Percentiles rank a stretch among this genome's conserved stretches.
phyloP scores from a whole-genome alignment of 495 filamentous ascomycete genomes.

The Glutinoglossum americanum region DNA sequence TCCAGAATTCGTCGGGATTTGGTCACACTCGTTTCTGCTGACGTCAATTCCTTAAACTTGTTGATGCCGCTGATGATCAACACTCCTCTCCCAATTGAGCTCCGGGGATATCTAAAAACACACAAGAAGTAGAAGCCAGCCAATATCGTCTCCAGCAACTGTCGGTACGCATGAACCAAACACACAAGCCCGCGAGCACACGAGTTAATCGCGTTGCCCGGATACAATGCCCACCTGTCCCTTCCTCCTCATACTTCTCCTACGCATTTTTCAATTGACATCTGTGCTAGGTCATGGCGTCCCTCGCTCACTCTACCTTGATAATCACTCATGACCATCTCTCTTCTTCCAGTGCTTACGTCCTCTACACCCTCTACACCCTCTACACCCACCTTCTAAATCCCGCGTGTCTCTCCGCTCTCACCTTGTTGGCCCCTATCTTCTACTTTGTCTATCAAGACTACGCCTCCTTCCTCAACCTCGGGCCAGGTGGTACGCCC shows the following conservation, averaged over 20 bases:
- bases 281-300: neutral
- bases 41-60: neutral
- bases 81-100: neutral
- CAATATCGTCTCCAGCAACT: neutral
- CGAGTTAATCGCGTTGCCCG: neutral
- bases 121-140: neutral
- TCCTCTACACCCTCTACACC: conserved; percentile 23
- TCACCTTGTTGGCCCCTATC: conserved; percentile 7
- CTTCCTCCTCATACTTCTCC: neutral
- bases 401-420: neutral
- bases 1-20: neutral
- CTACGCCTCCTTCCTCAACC: conserved; percentile 51
- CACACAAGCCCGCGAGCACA: neutral
- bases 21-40: neutral
- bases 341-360: conserved; percentile 1
- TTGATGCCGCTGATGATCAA: neutral
- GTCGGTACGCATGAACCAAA: neutral
- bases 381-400: conserved; percentile 22
- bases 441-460: conserved; percentile 43
- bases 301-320: conserved; percentile 7
- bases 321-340: neutral
- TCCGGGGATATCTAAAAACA: neutral
- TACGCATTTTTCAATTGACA: neutral
- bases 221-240: neutral
- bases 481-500: conserved; percentile 66